Percentiles rank a stretch among this genome's conserved stretches.
These are phyloP conservation scores for Cryptosporidium parvum DNA, from an alignment of 169 alveolate genomes.

Conservation along the genomic window DNA sequence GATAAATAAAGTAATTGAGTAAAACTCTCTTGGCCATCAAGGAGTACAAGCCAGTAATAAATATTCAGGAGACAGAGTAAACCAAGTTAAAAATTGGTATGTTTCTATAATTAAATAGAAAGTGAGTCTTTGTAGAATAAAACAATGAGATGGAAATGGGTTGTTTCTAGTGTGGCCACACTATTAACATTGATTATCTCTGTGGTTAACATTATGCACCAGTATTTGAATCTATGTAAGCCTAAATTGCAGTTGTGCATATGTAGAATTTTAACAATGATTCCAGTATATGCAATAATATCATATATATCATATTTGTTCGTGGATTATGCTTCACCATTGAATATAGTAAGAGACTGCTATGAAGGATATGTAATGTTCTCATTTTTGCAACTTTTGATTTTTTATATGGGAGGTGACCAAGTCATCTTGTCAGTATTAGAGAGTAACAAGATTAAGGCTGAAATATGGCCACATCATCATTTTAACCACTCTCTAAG, in stretches of 20 bases:
- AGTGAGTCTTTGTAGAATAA: neutral
- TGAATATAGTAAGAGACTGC: conserved; percentile 66
- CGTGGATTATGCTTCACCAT: conserved; percentile 16
- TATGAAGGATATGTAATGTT: conserved; percentile 68
- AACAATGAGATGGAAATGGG: conserved; percentile 57
- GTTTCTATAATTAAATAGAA: neutral
- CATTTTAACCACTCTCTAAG: conserved; percentile 7
- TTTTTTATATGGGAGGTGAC: conserved; percentile 50
- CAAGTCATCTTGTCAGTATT: conserved; percentile 16
- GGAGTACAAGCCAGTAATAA: neutral
- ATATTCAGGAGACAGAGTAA: neutral
- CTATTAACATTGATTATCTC: conserved; percentile 49
- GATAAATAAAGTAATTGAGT: neutral
- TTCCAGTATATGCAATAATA: conserved; percentile 69
- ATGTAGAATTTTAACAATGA: conserved; percentile 66
- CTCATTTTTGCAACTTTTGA: conserved; percentile 53
- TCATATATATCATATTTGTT: conserved; percentile 41
- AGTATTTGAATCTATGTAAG: conserved; percentile 27
- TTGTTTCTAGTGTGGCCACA: conserved; percentile 41
- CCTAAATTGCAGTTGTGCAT: conserved; percentile 64
- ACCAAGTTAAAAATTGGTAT: neutral
- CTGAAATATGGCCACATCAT: conserved; percentile 68
- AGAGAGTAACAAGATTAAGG: conserved; percentile 20
- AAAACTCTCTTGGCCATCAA: neutral
- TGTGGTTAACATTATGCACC: conserved; percentile 47